phyloP scores from a whole-genome alignment of 208 protist genomes.

The Acanthamoeba sp. region DNA sequence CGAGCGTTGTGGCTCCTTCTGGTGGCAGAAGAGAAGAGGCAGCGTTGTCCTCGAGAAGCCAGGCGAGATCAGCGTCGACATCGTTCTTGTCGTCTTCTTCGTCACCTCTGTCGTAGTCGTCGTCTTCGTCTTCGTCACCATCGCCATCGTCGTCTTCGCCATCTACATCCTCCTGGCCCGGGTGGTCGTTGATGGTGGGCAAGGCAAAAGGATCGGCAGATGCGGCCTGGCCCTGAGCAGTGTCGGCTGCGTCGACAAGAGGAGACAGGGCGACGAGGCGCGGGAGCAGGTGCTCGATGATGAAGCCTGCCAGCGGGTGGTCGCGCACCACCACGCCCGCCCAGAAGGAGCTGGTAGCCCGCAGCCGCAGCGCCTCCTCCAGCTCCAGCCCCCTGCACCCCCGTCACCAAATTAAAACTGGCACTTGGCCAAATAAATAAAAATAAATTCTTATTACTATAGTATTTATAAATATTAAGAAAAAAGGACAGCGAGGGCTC shows the following conservation, averaged over 20 bases:
- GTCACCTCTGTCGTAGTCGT: not conserved
- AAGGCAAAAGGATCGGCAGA: no score
- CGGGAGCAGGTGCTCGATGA: not conserved
- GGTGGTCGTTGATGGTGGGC: not conserved
- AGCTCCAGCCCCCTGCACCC: not conserved
- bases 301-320: not conserved
- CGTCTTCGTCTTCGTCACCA: not conserved
- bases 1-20: no score
- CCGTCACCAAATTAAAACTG: no score
- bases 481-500: no score
- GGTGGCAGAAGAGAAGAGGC: not conserved
- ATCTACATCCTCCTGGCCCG: no score
- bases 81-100: not conserved
- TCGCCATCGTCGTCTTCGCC: not conserved
- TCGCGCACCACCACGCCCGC: not conserved
- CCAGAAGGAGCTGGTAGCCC: not conserved
- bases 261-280: not conserved
- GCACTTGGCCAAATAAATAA: no score
- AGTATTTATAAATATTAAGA: no score
- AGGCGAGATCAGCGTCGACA: not conserved
- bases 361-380: not conserved
- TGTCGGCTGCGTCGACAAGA: no score
- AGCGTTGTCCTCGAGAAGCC: not conserved
- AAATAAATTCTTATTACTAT: no score
- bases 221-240: not conserved